Conservation (phyloP, 1,284 basidiomycete genomes). For the Erythrobasidium hasegawianum region DNA sequence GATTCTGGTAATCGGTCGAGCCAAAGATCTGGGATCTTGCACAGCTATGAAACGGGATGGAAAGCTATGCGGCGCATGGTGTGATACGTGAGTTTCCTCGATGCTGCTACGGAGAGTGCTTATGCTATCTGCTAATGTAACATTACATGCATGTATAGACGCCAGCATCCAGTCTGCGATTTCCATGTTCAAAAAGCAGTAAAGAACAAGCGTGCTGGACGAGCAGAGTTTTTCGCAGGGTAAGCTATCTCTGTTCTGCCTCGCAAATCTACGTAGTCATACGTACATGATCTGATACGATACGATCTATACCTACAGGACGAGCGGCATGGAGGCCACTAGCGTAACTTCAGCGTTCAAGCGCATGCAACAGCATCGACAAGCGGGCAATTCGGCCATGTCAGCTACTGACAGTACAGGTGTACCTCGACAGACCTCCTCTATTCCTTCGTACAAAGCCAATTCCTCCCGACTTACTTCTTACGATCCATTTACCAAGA, state of each 20-base stretch:
- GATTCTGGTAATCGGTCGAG: conserved; percentile 78
- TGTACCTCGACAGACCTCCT: neutral
- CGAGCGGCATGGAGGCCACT: conserved; percentile 23
- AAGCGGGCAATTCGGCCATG: neutral
- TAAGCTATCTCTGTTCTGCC: too few species aligned
- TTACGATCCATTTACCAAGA: conserved; percentile 32
- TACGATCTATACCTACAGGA: too few species aligned
- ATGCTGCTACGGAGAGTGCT: too few species aligned
- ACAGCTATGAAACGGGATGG: conserved; percentile 71
- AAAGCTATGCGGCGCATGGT: conserved; percentile 76
- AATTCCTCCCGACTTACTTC: neutral
- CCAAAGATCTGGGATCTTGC: conserved; percentile 80
- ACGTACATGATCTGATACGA: too few species aligned
- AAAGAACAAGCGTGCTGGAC: conserved; percentile 62
- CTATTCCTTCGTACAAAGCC: neutral
- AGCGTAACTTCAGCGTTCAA: neutral
- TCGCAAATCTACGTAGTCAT: too few species aligned
- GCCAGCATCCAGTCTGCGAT: conserved; percentile 69
- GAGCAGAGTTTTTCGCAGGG: conserved; percentile 59
- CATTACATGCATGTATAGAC: conserved; percentile 44
- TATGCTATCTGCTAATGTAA: neutral
- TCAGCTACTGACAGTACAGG: too few species aligned
- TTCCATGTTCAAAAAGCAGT: conserved; percentile 80
- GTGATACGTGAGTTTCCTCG: conserved; percentile 73
- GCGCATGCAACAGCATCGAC: conserved; percentile 2